Evolutionary conservation across 768 basidiomycete species (phyloP).

Genomic region (Dioszegia aurantiaca): DNA sequence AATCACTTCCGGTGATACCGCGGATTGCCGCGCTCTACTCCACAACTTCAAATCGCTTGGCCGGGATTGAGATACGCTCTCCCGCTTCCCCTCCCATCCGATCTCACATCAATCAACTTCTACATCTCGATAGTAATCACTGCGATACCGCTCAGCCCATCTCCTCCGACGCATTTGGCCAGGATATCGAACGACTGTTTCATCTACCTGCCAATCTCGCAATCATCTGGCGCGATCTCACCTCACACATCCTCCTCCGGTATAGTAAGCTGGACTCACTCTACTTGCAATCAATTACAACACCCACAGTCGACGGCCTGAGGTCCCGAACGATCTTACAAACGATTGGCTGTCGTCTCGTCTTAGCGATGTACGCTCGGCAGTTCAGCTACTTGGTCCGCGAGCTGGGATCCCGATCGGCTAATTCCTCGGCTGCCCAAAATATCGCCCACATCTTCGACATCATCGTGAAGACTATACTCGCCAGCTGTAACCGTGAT

Average conservation of each 20-base stretch:
- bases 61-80: background rate
- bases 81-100: background rate
- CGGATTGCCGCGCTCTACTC: no score
- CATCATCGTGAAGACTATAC: no score
- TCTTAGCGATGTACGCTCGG: slow-evolving; percentile 56
- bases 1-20: no score
- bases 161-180: background rate
- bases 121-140: background rate
- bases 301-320: background rate
- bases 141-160: background rate
- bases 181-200: background rate
- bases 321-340: slow-evolving; percentile 55
- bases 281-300: background rate
- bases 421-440: no score
- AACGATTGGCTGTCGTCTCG: slow-evolving; percentile 60
- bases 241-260: background rate
- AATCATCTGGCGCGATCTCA: background rate
- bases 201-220: background rate
- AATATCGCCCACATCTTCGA: no score
- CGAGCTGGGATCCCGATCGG: no score
- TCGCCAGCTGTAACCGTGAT: no score
- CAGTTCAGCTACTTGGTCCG: no score
- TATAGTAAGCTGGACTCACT: background rate
- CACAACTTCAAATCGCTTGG: no score
- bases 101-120: background rate